Base-by-base conservation (phyloP, 108 stramenopile genomes). In the Cafeteria roenbergensis region DNA sequence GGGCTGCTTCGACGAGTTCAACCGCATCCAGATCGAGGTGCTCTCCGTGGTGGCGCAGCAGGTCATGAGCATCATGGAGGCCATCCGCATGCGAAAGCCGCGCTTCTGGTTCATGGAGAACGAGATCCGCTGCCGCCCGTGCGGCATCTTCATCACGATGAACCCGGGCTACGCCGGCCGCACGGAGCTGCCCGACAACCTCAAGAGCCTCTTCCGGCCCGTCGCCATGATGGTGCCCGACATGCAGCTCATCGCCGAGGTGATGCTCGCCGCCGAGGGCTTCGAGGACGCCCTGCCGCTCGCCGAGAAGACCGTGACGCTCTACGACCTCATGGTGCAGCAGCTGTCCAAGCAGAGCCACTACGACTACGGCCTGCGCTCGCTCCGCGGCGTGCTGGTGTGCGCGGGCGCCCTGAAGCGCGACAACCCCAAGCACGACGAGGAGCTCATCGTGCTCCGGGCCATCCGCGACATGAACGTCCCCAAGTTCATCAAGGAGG, bases 141-240 rank as follows among this genome's bases (percentile, higher is more conserved):
- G 80, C 36, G 84, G 84, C 34, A 82, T 85, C 55, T 83, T 85
- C 42, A 83, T 85, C 69, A 85, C 84, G 48, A 85, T 85, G 84
- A 85, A 85, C 73, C 84, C 84, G 22, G 84, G 84, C 3, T 83
- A 83, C 60, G 82, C 82, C 3, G 82, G 84, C 14, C 78, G 84
- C 25, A 84, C 82, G 8, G 84, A 83, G 62, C 77, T 85, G 1
- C 84, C 84, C 14, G 84, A 85, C 65, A 85, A 85, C 59, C 67
- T 85, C 50, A 82, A 81, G 73, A 78, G 78, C 1, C 65, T 82
- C 29, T 83, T 84, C 73, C 53, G 84, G 1, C 84, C 84, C 17
- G 84, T 84, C 9, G 82, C 84, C 20, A 85, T 85, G 84, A 85
- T 85, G 84, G 80, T 76, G 1, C 84, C 84, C 26, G 84, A 85